Conservation (phyloP, 139 green algal species). For the Chlorella sp. region DNA sequence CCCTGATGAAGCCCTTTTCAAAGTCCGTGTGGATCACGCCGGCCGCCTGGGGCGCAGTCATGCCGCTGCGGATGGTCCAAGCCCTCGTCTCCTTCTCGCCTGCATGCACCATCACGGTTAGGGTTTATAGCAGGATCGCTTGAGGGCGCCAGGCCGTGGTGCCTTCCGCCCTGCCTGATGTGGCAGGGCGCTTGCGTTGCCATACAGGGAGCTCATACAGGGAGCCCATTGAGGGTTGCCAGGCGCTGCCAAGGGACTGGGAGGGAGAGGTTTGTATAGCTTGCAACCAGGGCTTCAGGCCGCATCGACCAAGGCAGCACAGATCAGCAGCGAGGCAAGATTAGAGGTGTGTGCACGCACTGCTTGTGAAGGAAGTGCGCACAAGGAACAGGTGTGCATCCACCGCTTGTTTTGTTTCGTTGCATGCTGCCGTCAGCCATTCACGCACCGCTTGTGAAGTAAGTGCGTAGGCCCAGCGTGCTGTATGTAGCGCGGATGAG, state of each 20-base stretch:
- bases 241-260: not conserved
- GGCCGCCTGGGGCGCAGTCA: slow-evolving; percentile 78
- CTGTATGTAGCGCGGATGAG: slow-evolving; percentile 73
- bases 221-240: not conserved
- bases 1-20: slow-evolving; percentile 90
- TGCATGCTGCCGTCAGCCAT: too few species aligned
- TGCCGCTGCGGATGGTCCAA: slow-evolving; percentile 81
- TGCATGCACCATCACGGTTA: slow-evolving; percentile 5
- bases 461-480: slow-evolving; percentile 89
- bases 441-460: slow-evolving; percentile 88
- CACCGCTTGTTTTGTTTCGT: too few species aligned
- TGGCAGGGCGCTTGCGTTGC: not conserved
- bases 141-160: too few species aligned
- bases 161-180: too few species aligned
- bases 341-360: not conserved
- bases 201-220: not conserved
- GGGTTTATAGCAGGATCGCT: not conserved
- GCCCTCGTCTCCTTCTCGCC: slow-evolving; percentile 93
- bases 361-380: not conserved
- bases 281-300: not conserved
- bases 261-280: not conserved
- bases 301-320: not conserved
- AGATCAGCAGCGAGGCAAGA: too few species aligned
- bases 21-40: slow-evolving; percentile 96
- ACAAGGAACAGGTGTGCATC: not conserved